These are phyloP conservation scores for Elasticomyces elasticus DNA, from an alignment of 495 filamentous ascomycete genomes.

Conservation along the genomic window DNA sequence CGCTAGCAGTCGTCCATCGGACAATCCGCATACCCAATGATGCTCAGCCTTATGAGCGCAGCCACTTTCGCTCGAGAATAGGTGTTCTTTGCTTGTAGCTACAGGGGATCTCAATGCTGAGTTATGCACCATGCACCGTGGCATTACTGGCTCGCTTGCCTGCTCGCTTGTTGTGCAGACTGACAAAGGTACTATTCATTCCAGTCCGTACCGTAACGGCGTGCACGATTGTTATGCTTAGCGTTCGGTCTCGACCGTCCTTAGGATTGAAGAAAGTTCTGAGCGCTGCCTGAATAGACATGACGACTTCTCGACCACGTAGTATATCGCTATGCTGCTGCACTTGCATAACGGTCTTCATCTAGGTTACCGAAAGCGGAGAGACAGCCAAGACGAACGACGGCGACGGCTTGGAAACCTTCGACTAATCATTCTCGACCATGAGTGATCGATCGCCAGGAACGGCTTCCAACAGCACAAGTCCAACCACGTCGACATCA, in stretches of 20 bases:
- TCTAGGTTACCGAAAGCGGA: not conserved
- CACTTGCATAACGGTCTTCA: too few species aligned
- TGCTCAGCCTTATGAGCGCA: not conserved
- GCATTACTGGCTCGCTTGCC: not conserved
- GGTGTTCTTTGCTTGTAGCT: not conserved
- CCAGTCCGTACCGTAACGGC: not conserved
- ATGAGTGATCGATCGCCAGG: not conserved
- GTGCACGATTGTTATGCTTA: not conserved
- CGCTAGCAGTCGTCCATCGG: not conserved
- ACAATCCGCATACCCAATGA: not conserved
- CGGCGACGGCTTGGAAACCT: not conserved
- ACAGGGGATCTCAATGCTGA: not conserved
- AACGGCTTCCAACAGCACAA: not conserved
- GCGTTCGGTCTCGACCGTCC: not conserved
- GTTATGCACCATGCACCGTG: not conserved
- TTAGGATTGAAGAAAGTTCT: too few species aligned
- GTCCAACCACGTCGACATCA: not conserved
- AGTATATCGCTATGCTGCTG: too few species aligned
- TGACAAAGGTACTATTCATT: not conserved
- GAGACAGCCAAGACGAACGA: too few species aligned
- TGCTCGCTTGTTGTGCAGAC: not conserved
- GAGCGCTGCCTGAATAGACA: too few species aligned
- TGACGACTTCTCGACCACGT: too few species aligned
- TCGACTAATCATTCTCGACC: not conserved
- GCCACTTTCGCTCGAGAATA: not conserved